These are phyloP conservation scores for Colletotrichum magnum DNA, from an alignment of 2,329 filamentous ascomycete species.

Conservation along the genomic window DNA sequence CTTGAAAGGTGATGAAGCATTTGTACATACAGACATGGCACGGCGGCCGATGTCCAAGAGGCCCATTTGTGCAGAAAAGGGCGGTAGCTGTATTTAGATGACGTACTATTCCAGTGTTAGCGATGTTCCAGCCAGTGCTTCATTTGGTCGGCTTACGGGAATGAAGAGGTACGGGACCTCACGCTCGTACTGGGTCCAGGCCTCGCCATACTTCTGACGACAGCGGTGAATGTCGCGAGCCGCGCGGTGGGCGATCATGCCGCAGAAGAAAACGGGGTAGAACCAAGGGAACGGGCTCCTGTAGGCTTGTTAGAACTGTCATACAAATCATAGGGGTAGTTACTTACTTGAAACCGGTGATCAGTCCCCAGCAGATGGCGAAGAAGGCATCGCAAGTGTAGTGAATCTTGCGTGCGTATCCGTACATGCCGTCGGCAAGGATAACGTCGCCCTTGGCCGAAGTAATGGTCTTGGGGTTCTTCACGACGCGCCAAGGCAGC, in stretches of 20 bases:
- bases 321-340: neutral
- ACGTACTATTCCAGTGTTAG: conserved; percentile 11
- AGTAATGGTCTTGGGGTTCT: conserved; percentile 84
- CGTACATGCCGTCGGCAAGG: conserved; percentile 87
- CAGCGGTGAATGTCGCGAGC: conserved; percentile 82
- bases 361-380: conserved; percentile 82
- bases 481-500: conserved; percentile 87
- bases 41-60: neutral
- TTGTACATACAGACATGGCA: conserved; percentile 20
- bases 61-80: neutral
- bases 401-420: conserved; percentile 61
- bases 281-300: conserved; percentile 88
- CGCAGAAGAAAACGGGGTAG: conserved; percentile 84
- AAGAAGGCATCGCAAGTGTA: conserved; percentile 88
- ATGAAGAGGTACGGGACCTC: conserved; percentile 88
- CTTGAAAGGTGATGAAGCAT: conserved; percentile 16
- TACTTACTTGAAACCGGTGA: conserved; percentile 76
- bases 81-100: neutral
- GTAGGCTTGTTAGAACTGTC: neutral
- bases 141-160: conserved; percentile 49
- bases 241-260: conserved; percentile 86
- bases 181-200: conserved; percentile 85
- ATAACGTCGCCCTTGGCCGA: conserved; percentile 82
- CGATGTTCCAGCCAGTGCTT: neutral
- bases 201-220: conserved; percentile 83